Evolutionary conservation across 2,329 filamentous ascomycete genomes (phyloP).

Genomic region (Monosporascus ibericus): DNA sequence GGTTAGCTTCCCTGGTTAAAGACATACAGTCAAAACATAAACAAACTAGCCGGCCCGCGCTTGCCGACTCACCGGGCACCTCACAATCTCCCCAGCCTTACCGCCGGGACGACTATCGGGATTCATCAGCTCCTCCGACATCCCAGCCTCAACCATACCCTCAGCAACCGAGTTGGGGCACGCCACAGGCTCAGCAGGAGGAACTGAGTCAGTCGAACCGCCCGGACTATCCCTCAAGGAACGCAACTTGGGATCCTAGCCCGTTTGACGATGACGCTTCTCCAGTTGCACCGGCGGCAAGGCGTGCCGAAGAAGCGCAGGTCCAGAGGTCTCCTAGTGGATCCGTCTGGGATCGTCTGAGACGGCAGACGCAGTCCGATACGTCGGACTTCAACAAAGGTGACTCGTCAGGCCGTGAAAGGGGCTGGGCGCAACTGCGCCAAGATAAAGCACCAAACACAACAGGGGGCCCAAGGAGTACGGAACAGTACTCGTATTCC

Average conservation of each 20-base stretch:
- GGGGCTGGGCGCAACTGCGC: conserved; percentile 19
- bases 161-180: neutral
- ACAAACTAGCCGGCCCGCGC: conserved; percentile 6
- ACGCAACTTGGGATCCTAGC: conserved; percentile 11
- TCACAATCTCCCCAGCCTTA: neutral
- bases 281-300: conserved; percentile 30
- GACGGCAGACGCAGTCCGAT: conserved; percentile 27
- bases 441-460: conserved; percentile 18
- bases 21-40: conserved; percentile 14
- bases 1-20: conserved; percentile 12
- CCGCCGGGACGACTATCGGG: neutral
- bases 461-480: conserved; percentile 10
- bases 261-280: conserved; percentile 30
- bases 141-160: neutral
- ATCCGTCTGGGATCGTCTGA: conserved; percentile 41
- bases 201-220: neutral
- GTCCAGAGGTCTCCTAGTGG: conserved; percentile 12
- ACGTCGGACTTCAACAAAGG: conserved; percentile 14
- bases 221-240: conserved; percentile 2
- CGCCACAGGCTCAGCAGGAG: conserved; percentile 1
- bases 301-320: conserved; percentile 14
- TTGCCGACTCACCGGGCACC: conserved; percentile 5
- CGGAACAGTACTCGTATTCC: conserved; percentile 30
- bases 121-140: conserved; percentile 2
- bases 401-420: conserved; percentile 22